Evolutionary conservation across 768 basidiomycete species (phyloP).

Genomic region (Cystobasidiopsis lactophilus): DNA sequence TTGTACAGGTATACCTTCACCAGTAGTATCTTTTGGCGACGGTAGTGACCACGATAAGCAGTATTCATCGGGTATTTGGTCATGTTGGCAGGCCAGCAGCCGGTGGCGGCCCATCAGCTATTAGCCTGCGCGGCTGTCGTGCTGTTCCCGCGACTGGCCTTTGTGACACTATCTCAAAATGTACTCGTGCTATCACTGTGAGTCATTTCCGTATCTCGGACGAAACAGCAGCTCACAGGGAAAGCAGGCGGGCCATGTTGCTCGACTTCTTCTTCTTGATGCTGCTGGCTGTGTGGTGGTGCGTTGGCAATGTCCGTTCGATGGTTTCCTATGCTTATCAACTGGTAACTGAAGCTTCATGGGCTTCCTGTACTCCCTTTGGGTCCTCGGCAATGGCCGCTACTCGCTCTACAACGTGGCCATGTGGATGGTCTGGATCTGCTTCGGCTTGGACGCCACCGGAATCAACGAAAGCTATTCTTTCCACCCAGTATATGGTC

Average conservation of each 20-base stretch:
- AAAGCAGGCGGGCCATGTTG: no score
- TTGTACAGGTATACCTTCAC: no score
- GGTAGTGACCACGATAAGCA: no score
- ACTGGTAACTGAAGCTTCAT: no score
- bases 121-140: not conserved
- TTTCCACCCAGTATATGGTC: slow-evolving; percentile 14
- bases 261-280: not conserved
- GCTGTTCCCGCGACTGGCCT: not conserved
- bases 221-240: no score
- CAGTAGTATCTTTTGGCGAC: no score
- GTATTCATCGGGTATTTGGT: not conserved
- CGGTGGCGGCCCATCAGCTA: not conserved
- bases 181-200: not conserved
- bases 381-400: not conserved
- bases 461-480: slow-evolving; percentile 13
- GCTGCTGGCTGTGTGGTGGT: slow-evolving; percentile 1
- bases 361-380: not conserved
- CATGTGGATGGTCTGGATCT: not conserved
- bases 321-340: no score
- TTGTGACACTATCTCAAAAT: not conserved
- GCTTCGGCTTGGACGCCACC: slow-evolving; percentile 6
- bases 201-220: no score
- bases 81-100: not conserved
- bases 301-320: no score
- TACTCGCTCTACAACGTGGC: not conserved